Evolutionary conservation across 345 rosid genomes (phyloP).

Genomic region (Ricinus communis): DNA sequence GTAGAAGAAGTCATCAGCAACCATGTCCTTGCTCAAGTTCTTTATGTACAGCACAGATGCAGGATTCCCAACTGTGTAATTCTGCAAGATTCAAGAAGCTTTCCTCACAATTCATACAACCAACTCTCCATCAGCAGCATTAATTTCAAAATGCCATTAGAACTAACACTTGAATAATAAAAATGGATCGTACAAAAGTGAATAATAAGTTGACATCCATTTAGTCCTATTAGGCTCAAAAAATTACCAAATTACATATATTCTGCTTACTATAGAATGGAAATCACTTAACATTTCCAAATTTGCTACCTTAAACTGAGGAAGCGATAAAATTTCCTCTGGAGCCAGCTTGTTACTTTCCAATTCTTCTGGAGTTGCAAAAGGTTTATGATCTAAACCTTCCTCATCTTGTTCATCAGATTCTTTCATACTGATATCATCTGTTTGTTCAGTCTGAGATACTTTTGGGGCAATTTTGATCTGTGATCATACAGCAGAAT

Average conservation of each 20-base stretch:
- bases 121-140: neutral
- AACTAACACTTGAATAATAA: neutral
- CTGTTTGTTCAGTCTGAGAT: constrained; percentile 50
- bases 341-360: constrained; percentile 76
- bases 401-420: constrained; percentile 44
- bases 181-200: neutral
- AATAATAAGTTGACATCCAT: neutral
- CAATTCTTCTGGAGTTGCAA: constrained; percentile 59
- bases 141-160: neutral
- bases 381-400: constrained; percentile 39
- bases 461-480: constrained; percentile 73
- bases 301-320: constrained; percentile 74
- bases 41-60: constrained; percentile 77
- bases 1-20: constrained; percentile 71
- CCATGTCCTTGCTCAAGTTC: constrained; percentile 87
- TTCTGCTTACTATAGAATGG: no score
- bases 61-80: constrained; percentile 81
- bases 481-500: constrained; percentile 37
- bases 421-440: constrained; percentile 37
- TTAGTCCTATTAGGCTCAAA: neutral
- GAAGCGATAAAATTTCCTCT: constrained; percentile 85
- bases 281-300: constrained; percentile 8
- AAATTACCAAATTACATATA: neutral
- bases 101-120: neutral
- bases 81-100: constrained; percentile 53